Base-by-base conservation (phyloP, 208 protist species). In the Zelonia costaricensis region DNA sequence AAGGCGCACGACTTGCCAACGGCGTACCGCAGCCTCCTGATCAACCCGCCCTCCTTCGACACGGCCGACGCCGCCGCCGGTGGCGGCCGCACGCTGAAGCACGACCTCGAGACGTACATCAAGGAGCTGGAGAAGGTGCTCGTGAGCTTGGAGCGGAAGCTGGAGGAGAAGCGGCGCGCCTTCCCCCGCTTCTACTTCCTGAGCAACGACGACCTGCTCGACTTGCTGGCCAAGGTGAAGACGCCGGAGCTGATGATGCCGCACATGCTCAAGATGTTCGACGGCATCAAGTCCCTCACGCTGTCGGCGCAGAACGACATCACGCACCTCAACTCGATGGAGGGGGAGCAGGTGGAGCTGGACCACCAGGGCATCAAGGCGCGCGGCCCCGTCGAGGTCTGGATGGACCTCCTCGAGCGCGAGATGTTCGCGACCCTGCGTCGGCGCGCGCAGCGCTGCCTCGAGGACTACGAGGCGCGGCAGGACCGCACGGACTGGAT, bases 171-270 rank as follows among this genome's bases (percentile, higher is more conserved):
- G 83, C 88, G 98, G 8, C 84, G 93, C 56, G 83, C 86, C 36
- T 98, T 98, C 62, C 93, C 96, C n/a, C 88, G 98, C 55, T 99
- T 99, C 74, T 99, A 98, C 86, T 99, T 99, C 68, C 86, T 97
- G 39, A 97, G 91, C 73, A 97, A 97, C 68, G 87, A 95, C 68
- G 98, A 99, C 60, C 74, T 99, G 48, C 86, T 99, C 8, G 97
- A 99, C 67, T 97, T 99, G 46, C 80, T 99, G n/a, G 92, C 98
- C 31, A 98, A 99, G 86, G 97, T 97, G 20, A 98, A 97, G 69
- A 97, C 98, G 40, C 97, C 97, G 9, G 92, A 97, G 59, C 83
- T 96, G 49, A 98, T 99, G 69, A 98, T 98, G 87, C 92, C 95
- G 38, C 96, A 99, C 79, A 97, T 99, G 86, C 77, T 92, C 23